phyloP scores from a whole-genome alignment of 2,329 filamentous ascomycete species.

The Capronia americana region DNA sequence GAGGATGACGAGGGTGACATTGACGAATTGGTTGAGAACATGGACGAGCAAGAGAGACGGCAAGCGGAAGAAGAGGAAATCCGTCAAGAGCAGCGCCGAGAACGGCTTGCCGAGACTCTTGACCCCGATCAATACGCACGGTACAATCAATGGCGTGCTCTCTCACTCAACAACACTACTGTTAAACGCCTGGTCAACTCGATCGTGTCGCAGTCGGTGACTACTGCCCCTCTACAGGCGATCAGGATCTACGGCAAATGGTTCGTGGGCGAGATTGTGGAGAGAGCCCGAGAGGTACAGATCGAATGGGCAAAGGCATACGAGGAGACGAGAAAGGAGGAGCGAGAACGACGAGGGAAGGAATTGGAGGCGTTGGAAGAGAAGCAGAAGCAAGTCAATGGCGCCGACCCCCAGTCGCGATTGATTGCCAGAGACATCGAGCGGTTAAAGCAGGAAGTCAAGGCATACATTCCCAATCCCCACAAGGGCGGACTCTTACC shows the following conservation, averaged over 20 bases:
- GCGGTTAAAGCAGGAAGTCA: conserved; percentile 43
- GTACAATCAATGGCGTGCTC: conserved; percentile 34
- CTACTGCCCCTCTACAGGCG: conserved; percentile 67
- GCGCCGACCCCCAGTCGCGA: conserved; percentile 34
- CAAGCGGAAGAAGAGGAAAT: conserved; percentile 37
- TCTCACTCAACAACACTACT: conserved; percentile 55
- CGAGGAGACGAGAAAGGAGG: conserved; percentile 59
- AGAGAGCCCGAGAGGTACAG: conserved; percentile 69
- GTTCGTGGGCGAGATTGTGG: conserved; percentile 70
- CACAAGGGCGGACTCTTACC: conserved; percentile 57
- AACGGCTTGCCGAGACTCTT: conserved; percentile 35
- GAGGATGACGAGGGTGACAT: conserved; percentile 40
- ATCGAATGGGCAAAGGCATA: conserved; percentile 57
- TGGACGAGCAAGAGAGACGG: conserved; percentile 36
- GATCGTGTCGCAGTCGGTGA: conserved; percentile 70
- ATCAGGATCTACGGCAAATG: conserved; percentile 71
- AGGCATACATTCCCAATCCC: conserved; percentile 47
- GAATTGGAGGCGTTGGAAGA: conserved; percentile 55
- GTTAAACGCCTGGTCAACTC: conserved; percentile 68
- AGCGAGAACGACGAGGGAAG: conserved; percentile 64
- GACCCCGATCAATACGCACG: conserved; percentile 34
- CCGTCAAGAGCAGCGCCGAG: conserved; percentile 33
- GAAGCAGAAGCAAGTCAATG: conserved; percentile 43
- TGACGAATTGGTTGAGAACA: conserved; percentile 37
- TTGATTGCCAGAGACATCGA: conserved; percentile 38